Evolutionary conservation across 139 green algal species (phyloP).

Genomic region (Chlorella sp.): DNA sequence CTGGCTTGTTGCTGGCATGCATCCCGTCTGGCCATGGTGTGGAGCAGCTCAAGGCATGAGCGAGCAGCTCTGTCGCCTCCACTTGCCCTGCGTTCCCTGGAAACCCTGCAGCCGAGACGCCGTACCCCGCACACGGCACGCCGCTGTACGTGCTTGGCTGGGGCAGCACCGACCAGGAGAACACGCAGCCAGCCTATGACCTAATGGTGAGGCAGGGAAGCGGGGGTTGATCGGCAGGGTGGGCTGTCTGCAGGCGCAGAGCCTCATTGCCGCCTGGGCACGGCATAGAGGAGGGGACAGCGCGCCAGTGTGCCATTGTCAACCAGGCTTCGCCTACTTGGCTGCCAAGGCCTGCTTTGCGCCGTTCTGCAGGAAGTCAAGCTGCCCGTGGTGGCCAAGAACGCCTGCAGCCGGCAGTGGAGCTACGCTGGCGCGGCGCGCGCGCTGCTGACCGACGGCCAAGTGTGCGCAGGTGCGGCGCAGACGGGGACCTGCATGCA

Average conservation of each 20-base stretch:
- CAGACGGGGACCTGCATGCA: too few species aligned
- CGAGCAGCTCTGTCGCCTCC: too few species aligned
- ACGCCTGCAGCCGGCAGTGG: constrained; percentile 2
- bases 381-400: not conserved
- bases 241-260: too few species aligned
- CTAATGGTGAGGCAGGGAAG: not conserved
- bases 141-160: constrained; percentile 15
- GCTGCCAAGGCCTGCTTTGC: not conserved
- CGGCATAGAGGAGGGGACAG: too few species aligned
- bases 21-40: too few species aligned
- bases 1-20: too few species aligned
- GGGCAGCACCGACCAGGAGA: constrained; percentile 5
- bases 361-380: not conserved
- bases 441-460: not conserved
- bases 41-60: too few species aligned
- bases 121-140: not conserved
- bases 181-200: constrained; percentile 2
- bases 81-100: not conserved
- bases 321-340: too few species aligned
- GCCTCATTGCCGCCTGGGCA: too few species aligned
- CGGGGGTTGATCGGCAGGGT: too few species aligned
- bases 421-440: not conserved
- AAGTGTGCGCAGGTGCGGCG: constrained; percentile 15
- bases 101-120: not conserved
- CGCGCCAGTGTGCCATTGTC: too few species aligned